Conservation (phyloP, 2,329 filamentous ascomycete species). For the Botrytis medusae region DNA sequence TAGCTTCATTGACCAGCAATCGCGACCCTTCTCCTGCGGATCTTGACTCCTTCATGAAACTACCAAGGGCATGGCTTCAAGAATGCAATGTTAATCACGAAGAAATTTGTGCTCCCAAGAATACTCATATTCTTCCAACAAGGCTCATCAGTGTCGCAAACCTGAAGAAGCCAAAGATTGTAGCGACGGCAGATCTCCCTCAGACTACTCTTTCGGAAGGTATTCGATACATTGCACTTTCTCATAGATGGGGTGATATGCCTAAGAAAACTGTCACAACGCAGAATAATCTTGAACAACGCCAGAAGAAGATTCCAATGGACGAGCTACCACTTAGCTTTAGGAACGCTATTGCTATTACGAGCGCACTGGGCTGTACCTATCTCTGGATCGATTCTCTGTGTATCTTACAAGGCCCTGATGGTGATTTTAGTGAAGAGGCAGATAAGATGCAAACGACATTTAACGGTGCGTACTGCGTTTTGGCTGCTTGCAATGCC, state of each 20-base stretch:
- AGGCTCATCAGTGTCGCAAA: not conserved
- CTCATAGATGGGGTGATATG: slow-evolving; percentile 24
- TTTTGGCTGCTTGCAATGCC: slow-evolving; percentile 16
- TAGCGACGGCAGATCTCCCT: not conserved
- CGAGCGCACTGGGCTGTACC: slow-evolving; percentile 30
- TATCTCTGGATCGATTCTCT: slow-evolving; percentile 42
- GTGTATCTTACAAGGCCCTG: slow-evolving; percentile 39
- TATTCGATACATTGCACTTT: slow-evolving; percentile 22
- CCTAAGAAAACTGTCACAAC: slow-evolving; percentile 6
- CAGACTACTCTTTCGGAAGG: not conserved
- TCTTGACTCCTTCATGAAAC: not conserved
- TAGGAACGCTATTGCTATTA: slow-evolving; percentile 36
- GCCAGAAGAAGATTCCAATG: slow-evolving; percentile 21
- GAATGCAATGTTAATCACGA: not conserved
- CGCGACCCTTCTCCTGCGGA: not conserved
- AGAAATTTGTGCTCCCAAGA: not conserved
- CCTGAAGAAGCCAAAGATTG: not conserved
- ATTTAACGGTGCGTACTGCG: slow-evolving; percentile 27
- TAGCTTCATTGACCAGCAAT: not conserved
- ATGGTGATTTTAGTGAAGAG: slow-evolving; percentile 35
- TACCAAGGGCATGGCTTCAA: not conserved
- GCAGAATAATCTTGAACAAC: slow-evolving; percentile 8
- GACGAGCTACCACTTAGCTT: slow-evolving; percentile 32
- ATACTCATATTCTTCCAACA: not conserved
- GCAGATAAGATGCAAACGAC: slow-evolving; percentile 33